Evolutionary conservation across 345 rosid genomes (phyloP).

Genomic region (Adansonia digitata): DNA sequence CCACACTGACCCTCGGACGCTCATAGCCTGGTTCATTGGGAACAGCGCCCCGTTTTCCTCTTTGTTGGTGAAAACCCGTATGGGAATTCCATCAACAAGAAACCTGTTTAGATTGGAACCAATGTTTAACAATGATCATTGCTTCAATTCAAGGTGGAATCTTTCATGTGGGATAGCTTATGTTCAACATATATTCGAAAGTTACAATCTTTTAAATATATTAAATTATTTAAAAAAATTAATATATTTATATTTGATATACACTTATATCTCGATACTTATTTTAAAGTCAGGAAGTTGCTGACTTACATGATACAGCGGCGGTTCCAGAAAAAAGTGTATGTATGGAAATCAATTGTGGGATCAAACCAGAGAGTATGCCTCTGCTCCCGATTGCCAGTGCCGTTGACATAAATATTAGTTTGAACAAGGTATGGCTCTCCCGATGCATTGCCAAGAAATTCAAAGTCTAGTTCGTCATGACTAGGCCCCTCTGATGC

Average conservation of each 20-base stretch:
- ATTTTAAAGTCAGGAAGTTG: no score
- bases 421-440: slow-evolving; percentile 14
- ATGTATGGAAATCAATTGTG: slow-evolving; percentile 5
- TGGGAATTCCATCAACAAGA: slow-evolving; percentile 11
- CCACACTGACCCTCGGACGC: slow-evolving; percentile 4
- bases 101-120: background rate
- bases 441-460: slow-evolving; percentile 6
- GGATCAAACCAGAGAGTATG: slow-evolving; percentile 13
- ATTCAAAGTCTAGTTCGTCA: slow-evolving; percentile 12
- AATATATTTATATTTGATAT: no score
- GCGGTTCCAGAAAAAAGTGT: slow-evolving; percentile 8
- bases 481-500: slow-evolving; percentile 3
- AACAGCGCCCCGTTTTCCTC: background rate
- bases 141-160: no score
- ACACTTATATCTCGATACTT: no score
- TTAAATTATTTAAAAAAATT: no score
- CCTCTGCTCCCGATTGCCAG: slow-evolving; percentile 9
- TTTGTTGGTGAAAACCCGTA: slow-evolving; percentile 5
- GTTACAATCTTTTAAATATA: no score
- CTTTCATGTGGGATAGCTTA: no score
- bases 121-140: background rate
- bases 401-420: slow-evolving; percentile 7
- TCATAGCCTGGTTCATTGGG: background rate
- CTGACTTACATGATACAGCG: background rate
- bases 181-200: no score